phyloP scores from a whole-genome alignment of 805 yeast species.

The Kluyveromyces siamensis region DNA sequence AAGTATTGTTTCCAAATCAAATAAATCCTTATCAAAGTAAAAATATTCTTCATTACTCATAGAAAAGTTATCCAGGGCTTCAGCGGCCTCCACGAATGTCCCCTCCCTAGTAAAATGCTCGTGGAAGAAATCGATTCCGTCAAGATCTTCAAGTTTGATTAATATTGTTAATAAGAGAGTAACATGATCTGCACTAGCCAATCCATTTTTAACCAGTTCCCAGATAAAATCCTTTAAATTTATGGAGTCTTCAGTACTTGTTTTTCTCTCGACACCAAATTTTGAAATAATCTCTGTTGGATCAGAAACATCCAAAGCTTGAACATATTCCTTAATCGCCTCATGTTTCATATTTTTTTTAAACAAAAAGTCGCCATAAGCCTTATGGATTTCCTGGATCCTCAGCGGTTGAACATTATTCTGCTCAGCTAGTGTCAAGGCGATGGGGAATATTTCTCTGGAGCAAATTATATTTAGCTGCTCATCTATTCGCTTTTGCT shows the following conservation, averaged over 20 bases:
- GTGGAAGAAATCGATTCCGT: conserved; percentile 50
- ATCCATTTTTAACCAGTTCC: conserved; percentile 42
- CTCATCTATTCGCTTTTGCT: conserved; percentile 56
- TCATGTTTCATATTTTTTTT: conserved; percentile 54
- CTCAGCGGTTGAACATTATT: conserved; percentile 3
- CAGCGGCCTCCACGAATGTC: conserved; percentile 17
- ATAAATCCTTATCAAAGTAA: conserved; percentile 27
- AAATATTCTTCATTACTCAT: conserved; percentile 31
- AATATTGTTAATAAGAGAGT: conserved; percentile 71
- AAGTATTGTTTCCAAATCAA: conserved; percentile 62
- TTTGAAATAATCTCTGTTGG: conserved; percentile 73
- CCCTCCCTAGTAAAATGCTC: conserved; percentile 29
- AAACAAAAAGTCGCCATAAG: conserved; percentile 67
- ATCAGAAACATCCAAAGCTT: conserved; percentile 42
- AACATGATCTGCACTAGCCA: conserved; percentile 71
- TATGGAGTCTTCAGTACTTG: conserved; percentile 27
- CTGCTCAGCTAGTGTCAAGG: conserved; percentile 54
- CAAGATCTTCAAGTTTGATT: conserved; percentile 60
- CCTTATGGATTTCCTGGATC: conserved; percentile 35
- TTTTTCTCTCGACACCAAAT: conserved; percentile 54
- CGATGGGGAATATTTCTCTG: conserved; percentile 62
- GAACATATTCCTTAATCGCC: conserved; percentile 69
- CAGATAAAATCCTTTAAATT: conserved; percentile 57
- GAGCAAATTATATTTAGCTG: conserved; percentile 62
- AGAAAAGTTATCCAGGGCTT: conserved; percentile 23